phyloP scores from a whole-genome alignment of 2,329 filamentous ascomycete genomes.

The Coleophoma cylindrospora region DNA sequence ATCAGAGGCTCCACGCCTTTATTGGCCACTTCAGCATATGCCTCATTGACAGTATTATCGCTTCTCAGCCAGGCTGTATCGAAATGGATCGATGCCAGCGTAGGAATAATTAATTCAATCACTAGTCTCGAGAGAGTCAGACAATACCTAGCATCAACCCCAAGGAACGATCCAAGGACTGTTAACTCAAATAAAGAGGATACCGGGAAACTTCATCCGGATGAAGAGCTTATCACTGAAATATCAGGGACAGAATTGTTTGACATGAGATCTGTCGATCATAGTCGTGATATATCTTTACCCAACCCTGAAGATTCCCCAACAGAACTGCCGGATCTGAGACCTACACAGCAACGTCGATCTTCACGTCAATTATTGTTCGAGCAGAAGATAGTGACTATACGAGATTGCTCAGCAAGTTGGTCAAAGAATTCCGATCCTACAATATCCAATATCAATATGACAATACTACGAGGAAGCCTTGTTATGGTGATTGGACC shows the following conservation, averaged over 20 bases:
- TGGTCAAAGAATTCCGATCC: neutral
- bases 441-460: constrained; percentile 3
- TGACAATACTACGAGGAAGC: constrained; percentile 1
- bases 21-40: constrained; percentile 1
- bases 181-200: neutral
- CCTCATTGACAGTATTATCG: neutral
- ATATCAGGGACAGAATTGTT: neutral
- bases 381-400: neutral
- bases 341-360: too few relatives aligned
- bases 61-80: constrained; percentile 1
- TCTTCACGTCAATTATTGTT: too few relatives aligned
- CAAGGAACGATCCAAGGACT: neutral
- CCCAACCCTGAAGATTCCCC: neutral
- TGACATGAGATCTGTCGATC: neutral
- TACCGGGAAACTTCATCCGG: neutral
- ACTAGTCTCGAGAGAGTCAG: constrained; percentile 2
- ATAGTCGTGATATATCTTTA: neutral
- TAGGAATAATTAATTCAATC: neutral
- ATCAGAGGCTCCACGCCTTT: constrained; percentile 2
- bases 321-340: neutral
- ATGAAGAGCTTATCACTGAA: neutral
- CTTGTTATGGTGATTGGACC: constrained; percentile 17
- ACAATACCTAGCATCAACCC: constrained; percentile 1
- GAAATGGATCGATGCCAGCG: constrained; percentile 1
- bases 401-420: constrained; percentile 1